Conservation (phyloP, 2,329 filamentous ascomycete genomes). For the Verticillium tricorpus region DNA sequence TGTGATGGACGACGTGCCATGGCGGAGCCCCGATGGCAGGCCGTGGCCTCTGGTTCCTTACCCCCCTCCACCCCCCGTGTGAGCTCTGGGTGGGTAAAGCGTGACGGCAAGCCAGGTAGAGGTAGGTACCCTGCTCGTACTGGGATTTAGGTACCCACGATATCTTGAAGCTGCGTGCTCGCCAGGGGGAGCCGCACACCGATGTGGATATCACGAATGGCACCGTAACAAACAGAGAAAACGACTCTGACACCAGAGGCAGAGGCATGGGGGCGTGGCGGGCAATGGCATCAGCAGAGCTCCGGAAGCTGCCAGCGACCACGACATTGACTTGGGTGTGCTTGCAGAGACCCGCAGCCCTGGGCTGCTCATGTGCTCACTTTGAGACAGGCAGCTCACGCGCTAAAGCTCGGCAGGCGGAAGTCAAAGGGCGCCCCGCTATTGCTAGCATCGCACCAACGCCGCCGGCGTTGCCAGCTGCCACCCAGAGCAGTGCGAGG, state of each 20-base stretch:
- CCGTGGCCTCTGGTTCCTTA: background rate
- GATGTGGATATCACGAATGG: background rate
- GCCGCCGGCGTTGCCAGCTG: background rate
- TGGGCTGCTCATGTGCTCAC: slow-evolving; percentile 44
- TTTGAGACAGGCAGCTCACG: slow-evolving; percentile 33
- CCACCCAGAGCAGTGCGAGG: background rate
- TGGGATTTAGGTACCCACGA: background rate
- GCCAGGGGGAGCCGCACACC: background rate
- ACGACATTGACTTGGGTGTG: slow-evolving; percentile 4
- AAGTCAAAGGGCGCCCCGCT: slow-evolving; percentile 19
- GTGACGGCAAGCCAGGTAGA: background rate
- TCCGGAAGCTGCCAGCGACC: slow-evolving; percentile 1
- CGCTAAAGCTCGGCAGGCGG: slow-evolving; percentile 35
- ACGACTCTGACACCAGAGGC: background rate
- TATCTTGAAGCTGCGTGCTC: background rate
- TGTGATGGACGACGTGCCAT: background rate
- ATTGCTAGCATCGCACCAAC: background rate
- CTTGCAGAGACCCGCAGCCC: slow-evolving; percentile 27
- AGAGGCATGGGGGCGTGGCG: background rate
- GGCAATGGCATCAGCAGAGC: background rate
- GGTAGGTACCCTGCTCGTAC: background rate
- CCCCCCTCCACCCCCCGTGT: no score
- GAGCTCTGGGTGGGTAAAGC: background rate
- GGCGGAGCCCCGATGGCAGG: background rate
- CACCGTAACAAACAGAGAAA: background rate